These are phyloP conservation scores for Ganoderma sp. DNA, from an alignment of 1,284 basidiomycete species.

Conservation along the genomic window DNA sequence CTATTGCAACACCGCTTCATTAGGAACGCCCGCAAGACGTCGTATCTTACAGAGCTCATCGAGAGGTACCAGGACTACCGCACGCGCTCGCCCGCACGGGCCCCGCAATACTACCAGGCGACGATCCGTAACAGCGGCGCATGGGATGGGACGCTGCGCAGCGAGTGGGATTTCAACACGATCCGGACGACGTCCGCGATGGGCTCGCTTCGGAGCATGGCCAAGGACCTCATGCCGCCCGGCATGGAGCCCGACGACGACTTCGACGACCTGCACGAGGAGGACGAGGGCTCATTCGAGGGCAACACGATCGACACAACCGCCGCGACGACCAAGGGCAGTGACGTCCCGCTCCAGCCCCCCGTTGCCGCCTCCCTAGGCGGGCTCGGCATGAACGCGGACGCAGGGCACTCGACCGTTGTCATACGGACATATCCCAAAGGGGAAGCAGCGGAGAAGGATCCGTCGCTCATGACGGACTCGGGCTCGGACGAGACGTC, in stretches of 20 bases:
- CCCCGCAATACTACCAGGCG: conserved; percentile 54
- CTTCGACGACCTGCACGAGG: conserved; percentile 45
- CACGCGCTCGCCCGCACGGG: conserved; percentile 61
- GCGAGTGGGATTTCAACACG: conserved; percentile 97
- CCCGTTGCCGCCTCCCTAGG: conserved; percentile 37
- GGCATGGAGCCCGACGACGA: conserved; percentile 59
- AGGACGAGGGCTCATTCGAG: conserved; percentile 48
- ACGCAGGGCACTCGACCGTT: conserved; percentile 72
- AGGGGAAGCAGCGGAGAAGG: conserved; percentile 40
- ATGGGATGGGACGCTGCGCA: conserved; percentile 82
- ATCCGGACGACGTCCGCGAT: conserved; percentile 75
- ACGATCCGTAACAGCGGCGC: conserved; percentile 59
- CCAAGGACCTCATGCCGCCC: conserved; percentile 65
- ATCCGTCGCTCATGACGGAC: conserved; percentile 49
- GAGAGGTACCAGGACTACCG: conserved; percentile 81
- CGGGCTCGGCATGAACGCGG: conserved; percentile 55
- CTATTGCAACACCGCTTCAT: conserved; percentile 94
- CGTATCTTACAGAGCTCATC: conserved; percentile 84
- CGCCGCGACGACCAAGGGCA: conserved; percentile 70
- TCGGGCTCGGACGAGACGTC: conserved; percentile 46
- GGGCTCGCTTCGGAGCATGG: conserved; percentile 74
- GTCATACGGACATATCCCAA: conserved; percentile 58
- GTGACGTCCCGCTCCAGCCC: conserved; percentile 48
- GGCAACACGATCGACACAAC: conserved; percentile 56
- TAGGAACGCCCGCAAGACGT: conserved; percentile 79